A percentile compares a stretch with the other conserved stretches of the same genome.
Conservation (phyloP, 345 rosid genomes). For the Cardamine occulta region DNA sequence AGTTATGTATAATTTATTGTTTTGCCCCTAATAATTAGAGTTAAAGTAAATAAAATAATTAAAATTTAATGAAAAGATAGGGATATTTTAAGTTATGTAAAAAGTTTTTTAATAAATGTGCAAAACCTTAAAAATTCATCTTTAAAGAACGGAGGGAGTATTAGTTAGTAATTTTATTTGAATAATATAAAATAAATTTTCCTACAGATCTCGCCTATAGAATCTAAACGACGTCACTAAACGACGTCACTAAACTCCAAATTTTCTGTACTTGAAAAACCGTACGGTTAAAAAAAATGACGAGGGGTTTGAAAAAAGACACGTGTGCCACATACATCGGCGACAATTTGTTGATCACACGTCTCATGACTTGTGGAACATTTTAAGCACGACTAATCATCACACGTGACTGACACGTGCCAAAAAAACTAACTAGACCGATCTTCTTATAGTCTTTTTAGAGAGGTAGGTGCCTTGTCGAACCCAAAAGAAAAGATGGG, state of each 20-base stretch:
- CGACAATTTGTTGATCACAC: constrained; percentile 25
- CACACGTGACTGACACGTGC: constrained; percentile 48
- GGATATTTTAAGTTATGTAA: too few relatives aligned
- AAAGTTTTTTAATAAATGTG: too few relatives aligned
- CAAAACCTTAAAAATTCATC: too few relatives aligned
- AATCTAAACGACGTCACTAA: constrained; percentile 18
- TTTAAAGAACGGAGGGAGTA: too few relatives aligned
- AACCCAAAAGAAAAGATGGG: constrained; percentile 8
- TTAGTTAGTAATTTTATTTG: background rate
- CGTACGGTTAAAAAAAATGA: constrained; percentile 11
- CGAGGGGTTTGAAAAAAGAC: background rate
- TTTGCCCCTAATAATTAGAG: too few relatives aligned
- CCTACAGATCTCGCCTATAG: background rate
- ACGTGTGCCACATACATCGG: constrained; percentile 26
- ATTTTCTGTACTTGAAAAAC: background rate
- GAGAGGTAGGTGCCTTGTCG: constrained; percentile 11
- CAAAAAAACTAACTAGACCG: constrained; percentile 20
- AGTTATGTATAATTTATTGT: too few relatives aligned
- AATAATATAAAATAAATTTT: background rate
- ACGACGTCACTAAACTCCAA: constrained; percentile 19
- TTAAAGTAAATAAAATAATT: too few relatives aligned
- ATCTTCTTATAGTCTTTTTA: constrained; percentile 9
- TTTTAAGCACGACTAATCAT: constrained; percentile 21
- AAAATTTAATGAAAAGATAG: too few relatives aligned
- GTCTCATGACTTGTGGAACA: constrained; percentile 17